Evolutionary conservation across 495 filamentous ascomycete genomes (phyloP), one percentile per base, ranked within the genome.

Genomic region (Penicillium longicatenatum): DNA sequence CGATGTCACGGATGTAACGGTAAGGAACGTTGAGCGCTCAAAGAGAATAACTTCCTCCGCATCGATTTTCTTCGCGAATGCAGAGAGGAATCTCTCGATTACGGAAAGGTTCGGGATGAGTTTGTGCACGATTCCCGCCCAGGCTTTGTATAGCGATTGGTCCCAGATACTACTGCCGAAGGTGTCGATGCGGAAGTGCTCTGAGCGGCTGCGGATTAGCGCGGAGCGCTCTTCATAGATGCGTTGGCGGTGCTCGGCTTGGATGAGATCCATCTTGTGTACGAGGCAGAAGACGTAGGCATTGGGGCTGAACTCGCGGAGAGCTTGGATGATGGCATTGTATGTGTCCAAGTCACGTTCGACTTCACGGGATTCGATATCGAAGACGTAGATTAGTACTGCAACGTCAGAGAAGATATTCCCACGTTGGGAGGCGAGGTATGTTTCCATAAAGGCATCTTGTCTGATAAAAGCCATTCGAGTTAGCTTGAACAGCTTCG

Each of bases 201-300:
- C 83, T n/a, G 87, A 89, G 62, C 89, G 88, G 58, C 83, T 80
- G 50, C 86, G 82, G 60, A 98, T 89, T 26, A 92, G 75, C 19
- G 79, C 74, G 6, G 87, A 84, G 46, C 90, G 85, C 59, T 93
- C 88, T 54, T 90, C 84, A 73, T 94, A 96, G 58, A 97, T 84
- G 39, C 84, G 83, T 60, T 89, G 84, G 33, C 93, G 85, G 63
- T 87, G 82, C 56, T 88, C 79, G 33, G 84, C 82, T 64, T 91
- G 90, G 54, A 98, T 91, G n/a, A 98, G 84, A 71, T 98, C 94
- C 88, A 98, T 96, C 72, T 98, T 98, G 82, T 98, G 94, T 58
- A 98, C 88, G 8, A 98, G 84, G 51, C 92, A 88, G 76, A 96
- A 98, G 61, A 98, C 84, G 62, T 88, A 86, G 49, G 94, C 93